Evolutionary conservation across 1,284 basidiomycete genomes (phyloP).

Genomic region (Boletus smithii): DNA sequence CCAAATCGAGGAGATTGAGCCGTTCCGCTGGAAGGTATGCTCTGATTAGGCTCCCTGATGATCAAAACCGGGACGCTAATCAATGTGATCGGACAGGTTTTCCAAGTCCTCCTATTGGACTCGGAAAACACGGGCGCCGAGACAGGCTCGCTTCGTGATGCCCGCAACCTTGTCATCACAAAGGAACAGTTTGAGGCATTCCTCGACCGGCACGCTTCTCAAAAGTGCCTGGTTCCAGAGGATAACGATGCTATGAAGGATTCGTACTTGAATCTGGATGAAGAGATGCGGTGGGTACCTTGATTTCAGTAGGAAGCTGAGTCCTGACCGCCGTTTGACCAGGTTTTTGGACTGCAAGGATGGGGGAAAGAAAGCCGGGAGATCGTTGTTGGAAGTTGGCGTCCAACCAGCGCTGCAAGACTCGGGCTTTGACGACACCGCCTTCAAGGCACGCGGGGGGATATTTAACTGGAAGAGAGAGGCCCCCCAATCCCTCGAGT

Average conservation of each 20-base stretch:
- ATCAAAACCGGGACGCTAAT: not conserved
- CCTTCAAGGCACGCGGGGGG: constrained; percentile 37
- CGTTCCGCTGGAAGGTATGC: constrained; percentile 27
- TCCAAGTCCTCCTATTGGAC: constrained; percentile 38
- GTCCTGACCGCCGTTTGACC: not conserved
- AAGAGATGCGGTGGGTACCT: constrained; percentile 33
- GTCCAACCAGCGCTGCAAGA: constrained; percentile 36
- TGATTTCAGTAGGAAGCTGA: not conserved
- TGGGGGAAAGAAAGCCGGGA: constrained; percentile 33
- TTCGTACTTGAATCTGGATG: constrained; percentile 38
- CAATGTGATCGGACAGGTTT: constrained; percentile 17
- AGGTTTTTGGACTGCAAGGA: constrained; percentile 36
- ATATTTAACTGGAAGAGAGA: constrained; percentile 34
- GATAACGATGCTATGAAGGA: constrained; percentile 39
- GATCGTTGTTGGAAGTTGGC: constrained; percentile 37
- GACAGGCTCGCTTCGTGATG: constrained; percentile 36
- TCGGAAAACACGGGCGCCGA: constrained; percentile 28
- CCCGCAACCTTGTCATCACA: constrained; percentile 34
- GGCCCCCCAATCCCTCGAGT: constrained; percentile 12
- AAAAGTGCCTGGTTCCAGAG: constrained; percentile 36
- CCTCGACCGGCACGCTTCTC: constrained; percentile 31
- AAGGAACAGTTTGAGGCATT: constrained; percentile 37
- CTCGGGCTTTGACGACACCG: constrained; percentile 36
- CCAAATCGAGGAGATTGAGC: constrained; percentile 21
- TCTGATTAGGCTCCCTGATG: not conserved